These are phyloP conservation scores for Sisymbrium irio DNA, from an alignment of 345 rosid genomes.

Conservation along the genomic window DNA sequence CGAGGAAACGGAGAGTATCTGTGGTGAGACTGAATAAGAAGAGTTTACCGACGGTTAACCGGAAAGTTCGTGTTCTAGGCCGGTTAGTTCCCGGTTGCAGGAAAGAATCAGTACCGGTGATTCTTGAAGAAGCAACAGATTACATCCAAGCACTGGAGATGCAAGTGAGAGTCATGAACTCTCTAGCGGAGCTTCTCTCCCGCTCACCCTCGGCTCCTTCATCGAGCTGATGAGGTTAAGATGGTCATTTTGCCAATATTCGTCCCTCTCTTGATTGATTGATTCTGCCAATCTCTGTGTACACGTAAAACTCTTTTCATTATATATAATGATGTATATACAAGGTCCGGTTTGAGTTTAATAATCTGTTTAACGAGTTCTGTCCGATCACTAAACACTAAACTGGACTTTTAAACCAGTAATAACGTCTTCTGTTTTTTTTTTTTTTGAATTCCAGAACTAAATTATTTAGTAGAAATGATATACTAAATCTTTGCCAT, in stretches of 20 bases:
- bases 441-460: too few relatives aligned
- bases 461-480: too few relatives aligned
- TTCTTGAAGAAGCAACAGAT: constrained; percentile 93
- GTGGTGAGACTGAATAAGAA: constrained; percentile 60
- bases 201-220: constrained; percentile 32
- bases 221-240: constrained; percentile 27
- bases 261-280: background rate
- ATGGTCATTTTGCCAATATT: background rate
- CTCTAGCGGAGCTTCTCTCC: constrained; percentile 49
- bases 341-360: constrained; percentile 20
- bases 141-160: constrained; percentile 94
- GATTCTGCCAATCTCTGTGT: background rate
- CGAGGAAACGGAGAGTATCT: constrained; percentile 65
- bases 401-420: constrained; percentile 9
- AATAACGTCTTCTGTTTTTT: background rate
- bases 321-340: background rate
- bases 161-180: constrained; percentile 87
- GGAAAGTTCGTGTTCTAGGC: constrained; percentile 79
- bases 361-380: constrained; percentile 2
- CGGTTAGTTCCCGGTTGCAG: constrained; percentile 96
- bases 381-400: too few relatives aligned
- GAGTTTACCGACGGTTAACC: constrained; percentile 63
- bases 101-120: constrained; percentile 76
- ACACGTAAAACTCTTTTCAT: constrained; percentile 1
- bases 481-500: background rate